Percentiles rank a stretch among this genome's conserved stretches.
Evolutionary conservation across 169 alveolate genomes (phyloP).

Genomic region (Plasmodium yoelii): DNA sequence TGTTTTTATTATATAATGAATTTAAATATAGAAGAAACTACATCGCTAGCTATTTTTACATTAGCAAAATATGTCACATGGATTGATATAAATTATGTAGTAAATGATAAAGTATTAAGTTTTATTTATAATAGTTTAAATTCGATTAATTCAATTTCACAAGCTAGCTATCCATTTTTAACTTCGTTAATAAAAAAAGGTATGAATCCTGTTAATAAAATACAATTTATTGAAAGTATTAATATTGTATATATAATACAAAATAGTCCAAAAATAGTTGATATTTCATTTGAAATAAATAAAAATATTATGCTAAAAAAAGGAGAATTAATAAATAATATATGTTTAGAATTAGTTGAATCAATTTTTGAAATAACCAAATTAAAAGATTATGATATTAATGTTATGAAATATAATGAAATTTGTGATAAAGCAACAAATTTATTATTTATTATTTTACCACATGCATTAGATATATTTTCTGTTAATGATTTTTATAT

Average conservation of each 20-base stretch:
- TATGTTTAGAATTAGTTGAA: constrained; percentile 59
- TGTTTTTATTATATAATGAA: constrained; percentile 71
- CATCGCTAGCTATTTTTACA: constrained; percentile 37
- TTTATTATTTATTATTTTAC: constrained; percentile 26
- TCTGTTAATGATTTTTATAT: constrained; percentile 35
- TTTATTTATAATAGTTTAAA: constrained; percentile 37
- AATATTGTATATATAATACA: constrained; percentile 32
- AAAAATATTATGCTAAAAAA: constrained; percentile 53
- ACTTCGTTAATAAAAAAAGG: constrained; percentile 55
- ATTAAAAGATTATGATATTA: constrained; percentile 38
- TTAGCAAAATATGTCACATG: constrained; percentile 66
- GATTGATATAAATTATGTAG: constrained; percentile 72
- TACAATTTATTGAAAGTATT: constrained; percentile 64
- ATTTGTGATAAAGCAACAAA: constrained; percentile 39
- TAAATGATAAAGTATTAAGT: constrained; percentile 43
- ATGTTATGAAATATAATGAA: constrained; percentile 39
- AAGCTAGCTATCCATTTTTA: constrained; percentile 40
- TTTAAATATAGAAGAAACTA: constrained; percentile 22
- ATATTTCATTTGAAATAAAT: constrained; percentile 34
- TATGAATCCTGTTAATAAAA: constrained; percentile 65
- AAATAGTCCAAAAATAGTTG: constrained; percentile 27
- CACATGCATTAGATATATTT: constrained; percentile 60
- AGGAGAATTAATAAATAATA: constrained; percentile 58
- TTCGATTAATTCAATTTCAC: constrained; percentile 20
- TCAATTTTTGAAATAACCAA: constrained; percentile 48